A percentile compares a stretch with the other conserved stretches of the same genome.
These are phyloP conservation scores for Backusella tarrabulga DNA, from an alignment of 192 early-diverging fungal genomes.

Conservation along the genomic window DNA sequence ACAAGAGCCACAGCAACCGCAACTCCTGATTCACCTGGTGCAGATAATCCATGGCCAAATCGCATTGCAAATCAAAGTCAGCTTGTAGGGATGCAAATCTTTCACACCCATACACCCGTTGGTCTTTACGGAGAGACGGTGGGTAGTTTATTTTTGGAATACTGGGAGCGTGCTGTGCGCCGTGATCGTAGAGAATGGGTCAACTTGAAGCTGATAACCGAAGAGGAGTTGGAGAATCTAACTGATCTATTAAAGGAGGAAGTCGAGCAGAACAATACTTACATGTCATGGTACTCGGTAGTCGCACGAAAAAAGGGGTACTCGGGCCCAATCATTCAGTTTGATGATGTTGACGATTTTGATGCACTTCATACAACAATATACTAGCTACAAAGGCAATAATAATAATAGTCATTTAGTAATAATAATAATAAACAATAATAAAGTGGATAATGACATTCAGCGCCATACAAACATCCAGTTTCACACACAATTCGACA, in stretches of 20 bases:
- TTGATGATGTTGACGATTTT: slow-evolving; percentile 26
- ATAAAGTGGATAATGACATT: background rate
- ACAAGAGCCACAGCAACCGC: background rate
- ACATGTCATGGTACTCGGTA: slow-evolving; percentile 30
- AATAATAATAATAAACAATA: background rate
- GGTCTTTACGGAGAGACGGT: slow-evolving; percentile 18
- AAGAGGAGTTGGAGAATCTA: slow-evolving; percentile 11
- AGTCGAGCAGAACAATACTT: slow-evolving; percentile 14
- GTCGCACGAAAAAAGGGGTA: slow-evolving; percentile 27
- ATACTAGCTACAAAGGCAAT: background rate
- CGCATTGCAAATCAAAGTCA: slow-evolving; percentile 12
- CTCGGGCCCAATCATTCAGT: slow-evolving; percentile 23
- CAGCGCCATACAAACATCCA: background rate
- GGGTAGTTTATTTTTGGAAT: slow-evolving; percentile 18
- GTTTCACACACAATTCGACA: background rate
- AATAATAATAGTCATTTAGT: background rate
- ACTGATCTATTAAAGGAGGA: slow-evolving; percentile 9
- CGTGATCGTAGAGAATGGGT: slow-evolving; percentile 14
- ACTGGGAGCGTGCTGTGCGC: slow-evolving; percentile 15
- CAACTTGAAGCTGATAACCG: slow-evolving; percentile 4
- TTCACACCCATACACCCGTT: slow-evolving; percentile 23
- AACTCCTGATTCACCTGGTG: background rate
- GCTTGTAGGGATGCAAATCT: slow-evolving; percentile 17
- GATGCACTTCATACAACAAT: slow-evolving; percentile 13
- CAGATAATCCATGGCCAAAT: slow-evolving; percentile 24